Conservation (phyloP, 805 yeast species). For the Danielia reshetovae region DNA sequence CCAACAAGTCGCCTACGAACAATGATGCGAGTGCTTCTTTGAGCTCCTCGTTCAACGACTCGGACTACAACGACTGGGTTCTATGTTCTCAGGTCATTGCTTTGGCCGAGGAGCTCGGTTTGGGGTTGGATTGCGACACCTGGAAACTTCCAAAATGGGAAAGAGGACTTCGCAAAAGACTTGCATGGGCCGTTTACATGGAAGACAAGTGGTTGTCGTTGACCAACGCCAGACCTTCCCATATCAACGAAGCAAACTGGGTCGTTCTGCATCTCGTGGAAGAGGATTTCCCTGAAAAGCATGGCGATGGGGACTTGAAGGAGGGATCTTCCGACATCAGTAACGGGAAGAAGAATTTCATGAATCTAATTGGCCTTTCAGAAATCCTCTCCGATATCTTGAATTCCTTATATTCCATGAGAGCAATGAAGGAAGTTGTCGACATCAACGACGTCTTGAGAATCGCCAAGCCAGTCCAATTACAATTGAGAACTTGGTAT, state of each 20-base stretch:
- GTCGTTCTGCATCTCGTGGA: slow-evolving; percentile 61
- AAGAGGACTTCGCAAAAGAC: slow-evolving; percentile 75
- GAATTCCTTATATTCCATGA: slow-evolving; percentile 67
- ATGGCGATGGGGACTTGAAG: slow-evolving; percentile 47
- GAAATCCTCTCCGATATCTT: slow-evolving; percentile 68
- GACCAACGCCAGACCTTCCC: slow-evolving; percentile 81
- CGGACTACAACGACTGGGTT: slow-evolving; percentile 72
- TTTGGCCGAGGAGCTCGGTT: slow-evolving; percentile 83
- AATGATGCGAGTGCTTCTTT: slow-evolving; percentile 9
- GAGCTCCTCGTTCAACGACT: slow-evolving; percentile 21
- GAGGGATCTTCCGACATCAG: slow-evolving; percentile 67
- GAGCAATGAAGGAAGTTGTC: slow-evolving; percentile 52
- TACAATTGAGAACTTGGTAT: slow-evolving; percentile 70
- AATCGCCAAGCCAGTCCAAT: slow-evolving; percentile 77
- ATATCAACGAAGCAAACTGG: slow-evolving; percentile 75
- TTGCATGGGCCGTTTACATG: slow-evolving; percentile 94
- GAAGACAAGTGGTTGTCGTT: slow-evolving; percentile 91
- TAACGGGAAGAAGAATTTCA: slow-evolving; percentile 66
- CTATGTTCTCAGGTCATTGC: slow-evolving; percentile 84
- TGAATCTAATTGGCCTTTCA: slow-evolving; percentile 61
- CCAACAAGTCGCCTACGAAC: slow-evolving; percentile 8
- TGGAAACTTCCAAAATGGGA: slow-evolving; percentile 98
- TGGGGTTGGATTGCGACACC: slow-evolving; percentile 82
- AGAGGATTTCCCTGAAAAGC: slow-evolving; percentile 77
- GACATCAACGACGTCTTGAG: slow-evolving; percentile 66